Percentiles rank a stretch among this genome's conserved stretches.
Conservation (phyloP, 1,284 basidiomycete genomes). For the Neonothopanus nambi region DNA sequence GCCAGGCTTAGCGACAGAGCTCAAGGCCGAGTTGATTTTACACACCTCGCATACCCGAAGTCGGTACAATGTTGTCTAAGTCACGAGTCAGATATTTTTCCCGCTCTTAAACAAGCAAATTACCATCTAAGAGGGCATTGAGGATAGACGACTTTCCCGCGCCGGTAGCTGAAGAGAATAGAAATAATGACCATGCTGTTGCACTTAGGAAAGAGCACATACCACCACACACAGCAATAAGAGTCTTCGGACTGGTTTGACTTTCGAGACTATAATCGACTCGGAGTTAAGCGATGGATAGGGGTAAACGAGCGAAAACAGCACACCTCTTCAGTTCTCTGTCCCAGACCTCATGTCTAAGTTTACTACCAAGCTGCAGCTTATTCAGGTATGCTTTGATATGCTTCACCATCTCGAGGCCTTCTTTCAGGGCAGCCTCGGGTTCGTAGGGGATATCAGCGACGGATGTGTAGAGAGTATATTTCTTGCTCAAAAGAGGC, state of each 20-base stretch:
- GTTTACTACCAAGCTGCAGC: slow-evolving; percentile 52
- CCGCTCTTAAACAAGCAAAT: slow-evolving; percentile 1
- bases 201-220: slow-evolving; percentile 17
- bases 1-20: slow-evolving; percentile 2
- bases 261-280: slow-evolving; percentile 40
- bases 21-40: slow-evolving; percentile 5
- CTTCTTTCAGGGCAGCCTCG: slow-evolving; percentile 50
- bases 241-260: slow-evolving; percentile 52
- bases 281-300: slow-evolving; percentile 3
- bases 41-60: slow-evolving; percentile 62
- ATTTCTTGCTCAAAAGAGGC: slow-evolving; percentile 17
- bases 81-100: not conserved
- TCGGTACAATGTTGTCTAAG: slow-evolving; percentile 62
- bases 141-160: slow-evolving; percentile 61
- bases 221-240: slow-evolving; percentile 66
- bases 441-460: slow-evolving; percentile 50
- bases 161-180: slow-evolving; percentile 46
- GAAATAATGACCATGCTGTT: not conserved
- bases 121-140: slow-evolving; percentile 61
- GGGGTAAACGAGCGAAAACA: not conserved
- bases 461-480: slow-evolving; percentile 30
- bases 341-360: slow-evolving; percentile 59
- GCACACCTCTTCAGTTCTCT: slow-evolving; percentile 52
- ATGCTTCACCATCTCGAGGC: slow-evolving; percentile 52
- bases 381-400: slow-evolving; percentile 44